phyloP scores from a whole-genome alignment of 371 early-diverging fungal genomes.

The Massospora cicadina region DNA sequence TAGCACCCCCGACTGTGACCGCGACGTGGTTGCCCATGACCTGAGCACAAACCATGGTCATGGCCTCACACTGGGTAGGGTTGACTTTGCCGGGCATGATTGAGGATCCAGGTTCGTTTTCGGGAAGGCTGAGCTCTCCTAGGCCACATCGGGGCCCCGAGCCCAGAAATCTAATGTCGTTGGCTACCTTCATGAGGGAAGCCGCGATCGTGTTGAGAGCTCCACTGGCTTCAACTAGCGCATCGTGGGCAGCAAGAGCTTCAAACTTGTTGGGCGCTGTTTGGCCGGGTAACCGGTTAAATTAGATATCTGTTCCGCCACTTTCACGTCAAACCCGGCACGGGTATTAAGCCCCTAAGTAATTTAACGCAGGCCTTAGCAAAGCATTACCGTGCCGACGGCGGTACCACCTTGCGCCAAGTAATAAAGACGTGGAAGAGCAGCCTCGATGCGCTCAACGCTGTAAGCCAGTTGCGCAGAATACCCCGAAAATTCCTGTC shows the following conservation, averaged over 20 bases:
- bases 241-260: conserved; percentile 90
- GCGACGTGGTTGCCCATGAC: conserved; percentile 92
- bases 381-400: conserved; percentile 67
- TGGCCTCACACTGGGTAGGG: conserved; percentile 94
- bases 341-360: conserved; percentile 67
- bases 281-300: conserved; percentile 66
- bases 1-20: conserved; percentile 70
- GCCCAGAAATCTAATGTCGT: conserved; percentile 85
- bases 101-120: conserved; percentile 94
- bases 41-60: conserved; percentile 96
- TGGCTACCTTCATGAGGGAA: conserved; percentile 94
- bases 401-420: conserved; percentile 94
- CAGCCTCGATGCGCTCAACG: conserved; percentile 59
- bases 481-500: conserved; percentile 95
- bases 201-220: conserved; percentile 82
- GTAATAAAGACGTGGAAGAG: conserved; percentile 63
- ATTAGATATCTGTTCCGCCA: conserved; percentile 61
- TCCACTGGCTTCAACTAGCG: conserved; percentile 86
- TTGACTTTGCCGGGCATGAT: conserved; percentile 98
- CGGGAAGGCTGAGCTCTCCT: conserved; percentile 82
- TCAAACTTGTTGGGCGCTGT: conserved; percentile 97
- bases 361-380: neutral
- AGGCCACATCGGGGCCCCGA: conserved; percentile 94
- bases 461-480: conserved; percentile 66
- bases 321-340: conserved; percentile 68